These are phyloP conservation scores for Mycena belliarum DNA, from an alignment of 768 basidiomycete species.

Conservation along the genomic window DNA sequence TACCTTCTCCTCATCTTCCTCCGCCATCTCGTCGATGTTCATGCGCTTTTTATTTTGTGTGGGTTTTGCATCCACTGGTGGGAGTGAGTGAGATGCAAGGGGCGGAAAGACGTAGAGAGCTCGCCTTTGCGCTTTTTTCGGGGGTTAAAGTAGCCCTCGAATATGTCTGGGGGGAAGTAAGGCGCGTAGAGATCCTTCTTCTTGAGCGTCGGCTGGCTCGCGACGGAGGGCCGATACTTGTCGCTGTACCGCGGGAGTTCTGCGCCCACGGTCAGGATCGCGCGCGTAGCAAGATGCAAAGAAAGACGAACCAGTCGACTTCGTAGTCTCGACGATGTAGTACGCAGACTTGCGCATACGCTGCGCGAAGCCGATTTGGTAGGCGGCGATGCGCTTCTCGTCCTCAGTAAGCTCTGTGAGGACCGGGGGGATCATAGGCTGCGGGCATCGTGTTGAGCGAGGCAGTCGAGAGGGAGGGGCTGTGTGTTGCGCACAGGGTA, in stretches of 20 bases:
- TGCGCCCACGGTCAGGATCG: constrained; percentile 24
- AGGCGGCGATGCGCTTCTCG: constrained; percentile 63
- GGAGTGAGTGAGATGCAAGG: neutral
- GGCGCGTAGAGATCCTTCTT: constrained; percentile 69
- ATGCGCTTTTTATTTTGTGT: constrained; percentile 38
- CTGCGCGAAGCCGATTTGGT: constrained; percentile 66
- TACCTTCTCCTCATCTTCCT: constrained; percentile 64
- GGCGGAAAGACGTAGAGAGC: neutral
- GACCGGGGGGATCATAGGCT: constrained; percentile 72
- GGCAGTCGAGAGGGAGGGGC: constrained; percentile 16
- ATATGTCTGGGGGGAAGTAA: constrained; percentile 77
- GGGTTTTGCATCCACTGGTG: no score
- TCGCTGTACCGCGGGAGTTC: constrained; percentile 84
- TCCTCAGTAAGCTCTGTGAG: constrained; percentile 65
- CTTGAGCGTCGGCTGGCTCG: constrained; percentile 66
- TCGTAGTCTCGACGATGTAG: constrained; percentile 71
- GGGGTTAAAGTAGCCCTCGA: constrained; percentile 80
- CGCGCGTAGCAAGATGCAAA: neutral
- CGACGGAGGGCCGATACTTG: constrained; percentile 68
- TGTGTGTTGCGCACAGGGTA: constrained; percentile 68
- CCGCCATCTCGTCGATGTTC: constrained; percentile 68
- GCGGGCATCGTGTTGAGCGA: constrained; percentile 24
- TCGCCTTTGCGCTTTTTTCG: constrained; percentile 61
- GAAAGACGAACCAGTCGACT: constrained; percentile 53
- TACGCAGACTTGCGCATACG: constrained; percentile 73